phyloP scores from a whole-genome alignment of 768 basidiomycete species.

The Phallus indusiatus region DNA sequence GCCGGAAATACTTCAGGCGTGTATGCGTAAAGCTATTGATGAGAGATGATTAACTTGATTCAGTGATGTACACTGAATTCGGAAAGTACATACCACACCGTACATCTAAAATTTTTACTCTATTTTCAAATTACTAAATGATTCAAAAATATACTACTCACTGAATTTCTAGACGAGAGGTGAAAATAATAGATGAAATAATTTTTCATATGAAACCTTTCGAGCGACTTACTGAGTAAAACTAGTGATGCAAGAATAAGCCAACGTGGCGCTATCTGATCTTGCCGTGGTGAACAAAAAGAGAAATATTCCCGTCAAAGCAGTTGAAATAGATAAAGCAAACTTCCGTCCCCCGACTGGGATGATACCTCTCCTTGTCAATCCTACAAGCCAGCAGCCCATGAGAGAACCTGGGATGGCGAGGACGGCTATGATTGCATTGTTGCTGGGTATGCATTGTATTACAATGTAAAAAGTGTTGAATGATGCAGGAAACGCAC shows the following conservation, averaged over 20 bases:
- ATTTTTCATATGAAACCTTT: background rate
- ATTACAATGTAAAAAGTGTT: background rate
- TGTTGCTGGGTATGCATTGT: slow-evolving; percentile 22
- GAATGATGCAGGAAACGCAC: slow-evolving; percentile 4
- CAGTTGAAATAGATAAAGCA: slow-evolving; percentile 36
- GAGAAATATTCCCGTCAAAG: slow-evolving; percentile 37
- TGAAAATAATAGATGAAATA: background rate
- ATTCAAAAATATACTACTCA: slow-evolving; percentile 1
- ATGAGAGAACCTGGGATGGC: slow-evolving; percentile 40
- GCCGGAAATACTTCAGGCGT: slow-evolving; percentile 54
- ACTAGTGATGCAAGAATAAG: slow-evolving; percentile 35
- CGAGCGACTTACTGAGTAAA: slow-evolving; percentile 30
- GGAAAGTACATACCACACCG: slow-evolving; percentile 23
- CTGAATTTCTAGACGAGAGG: background rate
- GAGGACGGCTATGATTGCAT: slow-evolving; percentile 37
- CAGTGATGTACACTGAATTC: background rate
- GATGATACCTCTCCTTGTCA: slow-evolving; percentile 26
- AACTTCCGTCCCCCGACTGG: slow-evolving; percentile 36
- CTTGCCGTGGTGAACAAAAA: slow-evolving; percentile 43
- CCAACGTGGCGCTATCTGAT: slow-evolving; percentile 30
- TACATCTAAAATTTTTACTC: slow-evolving; percentile 28
- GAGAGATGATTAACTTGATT: background rate
- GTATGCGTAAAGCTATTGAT: slow-evolving; percentile 35
- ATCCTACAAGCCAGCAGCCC: slow-evolving; percentile 36
- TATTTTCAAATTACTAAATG: background rate